A percentile compares a stretch with the other conserved stretches of the same genome.
These are phyloP conservation scores for Candida sanyaensis DNA, from an alignment of 1,139 yeast genomes.

Conservation along the genomic window DNA sequence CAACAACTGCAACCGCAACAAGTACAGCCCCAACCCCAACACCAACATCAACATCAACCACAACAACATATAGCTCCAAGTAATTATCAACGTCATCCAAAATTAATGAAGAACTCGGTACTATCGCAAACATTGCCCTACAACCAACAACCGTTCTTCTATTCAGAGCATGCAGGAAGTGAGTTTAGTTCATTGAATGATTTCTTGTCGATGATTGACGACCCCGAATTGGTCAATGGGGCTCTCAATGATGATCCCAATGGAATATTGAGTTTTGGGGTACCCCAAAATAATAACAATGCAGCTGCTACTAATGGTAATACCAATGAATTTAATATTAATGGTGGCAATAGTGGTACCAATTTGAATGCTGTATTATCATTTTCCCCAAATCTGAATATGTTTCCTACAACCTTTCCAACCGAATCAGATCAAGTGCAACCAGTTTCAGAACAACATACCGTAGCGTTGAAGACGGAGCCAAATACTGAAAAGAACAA, in stretches of 20 bases:
- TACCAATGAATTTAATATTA: slow-evolving; percentile 10
- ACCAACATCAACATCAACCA: too few species aligned
- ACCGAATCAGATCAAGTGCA: slow-evolving; percentile 15
- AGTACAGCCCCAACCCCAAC: too few species aligned
- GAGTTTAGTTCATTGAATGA: slow-evolving; percentile 91
- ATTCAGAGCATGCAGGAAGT: slow-evolving; percentile 89
- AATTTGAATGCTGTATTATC: slow-evolving; percentile 27
- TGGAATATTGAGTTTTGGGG: slow-evolving; percentile 27
- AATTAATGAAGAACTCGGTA: slow-evolving; percentile 28
- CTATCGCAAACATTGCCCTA: slow-evolving; percentile 47
- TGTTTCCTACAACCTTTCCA: slow-evolving; percentile 22
- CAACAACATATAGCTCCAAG: slow-evolving; percentile 11
- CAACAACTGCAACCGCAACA: slow-evolving; percentile 6
- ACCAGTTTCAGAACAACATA: slow-evolving; percentile 12
- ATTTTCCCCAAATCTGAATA: slow-evolving; percentile 30
- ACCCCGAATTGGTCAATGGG: slow-evolving; percentile 64
- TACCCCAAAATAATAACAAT: slow-evolving; percentile 14
- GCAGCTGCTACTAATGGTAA: neutral
- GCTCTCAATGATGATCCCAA: slow-evolving; percentile 41
- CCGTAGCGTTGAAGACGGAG: slow-evolving; percentile 1
- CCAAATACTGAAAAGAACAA: slow-evolving; percentile 7
- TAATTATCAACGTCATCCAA: slow-evolving; percentile 10
- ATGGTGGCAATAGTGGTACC: slow-evolving; percentile 19
- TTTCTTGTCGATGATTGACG: slow-evolving; percentile 87
- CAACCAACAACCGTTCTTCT: slow-evolving; percentile 75